Evolutionary conservation across 2,329 filamentous ascomycete species (phyloP).

Genomic region (Stagonosporopsis chrysanthemi): DNA sequence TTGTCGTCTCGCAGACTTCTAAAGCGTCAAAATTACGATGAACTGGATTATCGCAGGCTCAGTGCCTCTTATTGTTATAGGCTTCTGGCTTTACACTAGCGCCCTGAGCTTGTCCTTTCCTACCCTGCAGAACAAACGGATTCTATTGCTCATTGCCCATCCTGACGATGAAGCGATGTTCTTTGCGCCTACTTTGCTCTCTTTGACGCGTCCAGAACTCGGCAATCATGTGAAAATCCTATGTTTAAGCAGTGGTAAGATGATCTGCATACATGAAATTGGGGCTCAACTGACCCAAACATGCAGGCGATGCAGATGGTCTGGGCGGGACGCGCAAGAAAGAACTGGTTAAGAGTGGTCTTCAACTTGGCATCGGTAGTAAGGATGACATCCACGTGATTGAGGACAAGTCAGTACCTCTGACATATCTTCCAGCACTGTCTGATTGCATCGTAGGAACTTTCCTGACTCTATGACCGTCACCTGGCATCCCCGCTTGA

Average conservation of each 20-base stretch:
- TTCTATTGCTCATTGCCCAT: conserved; percentile 93
- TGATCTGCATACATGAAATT: background rate
- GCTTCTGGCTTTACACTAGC: conserved; percentile 58
- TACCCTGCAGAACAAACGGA: conserved; percentile 78
- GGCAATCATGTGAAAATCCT: conserved; percentile 94
- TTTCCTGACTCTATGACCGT: conserved; percentile 91
- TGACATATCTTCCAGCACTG: background rate
- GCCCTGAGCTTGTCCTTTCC: conserved; percentile 64
- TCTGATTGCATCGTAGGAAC: conserved; percentile 53
- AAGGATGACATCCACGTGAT: conserved; percentile 86
- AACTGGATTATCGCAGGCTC: conserved; percentile 50
- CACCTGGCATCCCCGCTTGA: conserved; percentile 74
- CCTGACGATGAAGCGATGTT: conserved; percentile 99
- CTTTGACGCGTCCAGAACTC: conserved; percentile 78
- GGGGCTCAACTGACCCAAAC: background rate
- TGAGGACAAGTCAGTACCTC: conserved; percentile 68
- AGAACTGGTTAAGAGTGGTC: conserved; percentile 82
- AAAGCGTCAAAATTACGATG: conserved; percentile 38
- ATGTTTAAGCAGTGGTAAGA: conserved; percentile 82
- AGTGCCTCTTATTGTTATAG: conserved; percentile 53
- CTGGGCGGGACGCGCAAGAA: conserved; percentile 82
- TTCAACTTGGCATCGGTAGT: conserved; percentile 75
- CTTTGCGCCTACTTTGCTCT: conserved; percentile 87
- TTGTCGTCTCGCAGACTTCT: too few species aligned
- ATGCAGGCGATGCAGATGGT: conserved; percentile 79